Evolutionary conservation across 441 rosid genomes (phyloP).

Genomic region (Arabidopsis hybrid): DNA sequence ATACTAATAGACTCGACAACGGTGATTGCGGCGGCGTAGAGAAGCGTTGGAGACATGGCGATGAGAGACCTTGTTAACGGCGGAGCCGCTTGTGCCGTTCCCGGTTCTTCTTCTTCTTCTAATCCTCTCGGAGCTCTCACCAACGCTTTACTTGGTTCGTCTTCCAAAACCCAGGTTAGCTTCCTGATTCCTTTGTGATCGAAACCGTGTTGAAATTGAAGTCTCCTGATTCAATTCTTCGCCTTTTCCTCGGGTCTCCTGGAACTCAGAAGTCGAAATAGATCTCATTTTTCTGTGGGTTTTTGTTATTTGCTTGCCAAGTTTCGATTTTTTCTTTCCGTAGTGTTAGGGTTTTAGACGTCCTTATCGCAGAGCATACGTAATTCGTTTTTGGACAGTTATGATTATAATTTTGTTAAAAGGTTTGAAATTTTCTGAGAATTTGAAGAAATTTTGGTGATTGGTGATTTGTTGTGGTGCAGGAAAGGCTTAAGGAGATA

Average conservation of each 20-base stretch:
- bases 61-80: constrained; percentile 91
- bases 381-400: no score
- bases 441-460: not conserved
- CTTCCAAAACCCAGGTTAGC: constrained; percentile 87
- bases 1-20: constrained; percentile 7
- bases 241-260: not conserved
- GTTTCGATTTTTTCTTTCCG: no score
- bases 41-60: constrained; percentile 58
- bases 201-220: not conserved
- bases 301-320: no score
- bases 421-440: not conserved
- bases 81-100: constrained; percentile 94
- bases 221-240: constrained; percentile 7
- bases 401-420: no score
- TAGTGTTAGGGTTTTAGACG: no score
- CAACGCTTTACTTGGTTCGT: constrained; percentile 86
- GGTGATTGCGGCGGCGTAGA: constrained; percentile 20
- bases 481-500: constrained; percentile 89
- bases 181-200: constrained; percentile 1
- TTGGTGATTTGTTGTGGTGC: constrained; percentile 37
- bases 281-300: constrained; percentile 19
- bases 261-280: constrained; percentile 2
- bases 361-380: no score
- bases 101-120: constrained; percentile 83
- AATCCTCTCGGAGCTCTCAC: constrained; percentile 94